Evolutionary conservation across 208 protist genomes (phyloP).

Genomic region (Trichomonas gallinae): DNA sequence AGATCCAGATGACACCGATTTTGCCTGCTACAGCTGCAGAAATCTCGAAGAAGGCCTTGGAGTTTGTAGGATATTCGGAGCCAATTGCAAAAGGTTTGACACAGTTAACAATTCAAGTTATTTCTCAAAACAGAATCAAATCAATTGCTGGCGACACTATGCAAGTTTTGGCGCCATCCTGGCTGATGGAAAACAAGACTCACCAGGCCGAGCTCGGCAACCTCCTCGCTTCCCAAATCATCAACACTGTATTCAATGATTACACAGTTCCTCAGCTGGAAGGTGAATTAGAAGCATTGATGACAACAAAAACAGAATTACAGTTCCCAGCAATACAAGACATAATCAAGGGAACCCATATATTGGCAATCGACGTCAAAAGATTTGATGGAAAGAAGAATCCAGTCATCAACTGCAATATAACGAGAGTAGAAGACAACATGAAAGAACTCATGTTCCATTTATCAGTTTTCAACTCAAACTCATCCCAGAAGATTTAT

Average conservation of each 20-base stretch:
- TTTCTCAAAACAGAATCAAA: neutral
- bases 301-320: neutral
- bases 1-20: neutral
- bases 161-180: neutral
- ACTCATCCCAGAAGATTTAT: neutral
- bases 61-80: neutral
- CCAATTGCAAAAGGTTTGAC: neutral
- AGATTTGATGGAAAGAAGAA: neutral
- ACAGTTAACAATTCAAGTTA: neutral
- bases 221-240: neutral
- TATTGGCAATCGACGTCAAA: neutral
- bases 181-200: neutral
- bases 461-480: neutral
- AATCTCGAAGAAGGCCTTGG: neutral
- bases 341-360: neutral
- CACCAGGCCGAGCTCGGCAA: neutral
- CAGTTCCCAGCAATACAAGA: neutral
- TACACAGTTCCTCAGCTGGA: neutral
- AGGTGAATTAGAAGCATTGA: neutral
- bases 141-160: neutral
- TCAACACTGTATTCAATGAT: neutral
- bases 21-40: neutral
- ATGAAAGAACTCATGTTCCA: slow-evolving; percentile 8
- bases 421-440: neutral
- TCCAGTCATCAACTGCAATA: neutral